Conservation (phyloP, 805 yeast genomes). For the Grigorovia transvaalensis region DNA sequence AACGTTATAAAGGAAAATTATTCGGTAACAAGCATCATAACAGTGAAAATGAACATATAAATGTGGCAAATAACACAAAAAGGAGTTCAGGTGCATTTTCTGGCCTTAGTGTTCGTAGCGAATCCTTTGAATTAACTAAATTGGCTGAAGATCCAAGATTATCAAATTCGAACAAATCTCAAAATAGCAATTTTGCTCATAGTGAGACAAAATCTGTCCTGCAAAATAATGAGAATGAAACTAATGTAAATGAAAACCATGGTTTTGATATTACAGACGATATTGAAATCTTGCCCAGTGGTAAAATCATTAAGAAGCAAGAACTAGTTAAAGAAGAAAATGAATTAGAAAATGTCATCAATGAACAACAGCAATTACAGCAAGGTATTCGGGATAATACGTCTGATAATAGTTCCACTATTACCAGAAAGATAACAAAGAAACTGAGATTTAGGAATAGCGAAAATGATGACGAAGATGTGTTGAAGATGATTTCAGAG, state of each 20-base stretch:
- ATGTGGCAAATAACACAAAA: not conserved
- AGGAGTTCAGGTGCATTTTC: not conserved
- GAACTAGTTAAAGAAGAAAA: slow-evolving; percentile 1
- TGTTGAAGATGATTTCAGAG: slow-evolving; percentile 46
- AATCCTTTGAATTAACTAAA: not conserved
- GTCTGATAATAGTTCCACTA: not conserved
- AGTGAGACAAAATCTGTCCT: not conserved
- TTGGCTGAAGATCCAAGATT: not conserved
- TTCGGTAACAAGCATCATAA: not conserved
- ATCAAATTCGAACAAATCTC: not conserved
- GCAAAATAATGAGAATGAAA: not conserved
- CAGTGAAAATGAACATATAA: not conserved
- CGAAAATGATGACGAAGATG: slow-evolving; percentile 30
- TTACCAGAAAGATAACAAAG: slow-evolving; percentile 18
- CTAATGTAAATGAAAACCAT: not conserved
- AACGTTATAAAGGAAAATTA: slow-evolving; percentile 20
- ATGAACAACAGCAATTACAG: not conserved
- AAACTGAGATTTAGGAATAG: slow-evolving; percentile 30
- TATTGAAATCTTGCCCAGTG: slow-evolving; percentile 64
- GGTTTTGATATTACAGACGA: slow-evolving; percentile 12
- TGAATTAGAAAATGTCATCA: not conserved
- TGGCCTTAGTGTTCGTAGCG: not conserved
- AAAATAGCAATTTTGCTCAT: not conserved
- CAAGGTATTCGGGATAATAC: not conserved
- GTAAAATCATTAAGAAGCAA: slow-evolving; percentile 45